Evolutionary conservation across 208 protist genomes (phyloP).

Genomic region (Leishmania martiniquensis): DNA sequence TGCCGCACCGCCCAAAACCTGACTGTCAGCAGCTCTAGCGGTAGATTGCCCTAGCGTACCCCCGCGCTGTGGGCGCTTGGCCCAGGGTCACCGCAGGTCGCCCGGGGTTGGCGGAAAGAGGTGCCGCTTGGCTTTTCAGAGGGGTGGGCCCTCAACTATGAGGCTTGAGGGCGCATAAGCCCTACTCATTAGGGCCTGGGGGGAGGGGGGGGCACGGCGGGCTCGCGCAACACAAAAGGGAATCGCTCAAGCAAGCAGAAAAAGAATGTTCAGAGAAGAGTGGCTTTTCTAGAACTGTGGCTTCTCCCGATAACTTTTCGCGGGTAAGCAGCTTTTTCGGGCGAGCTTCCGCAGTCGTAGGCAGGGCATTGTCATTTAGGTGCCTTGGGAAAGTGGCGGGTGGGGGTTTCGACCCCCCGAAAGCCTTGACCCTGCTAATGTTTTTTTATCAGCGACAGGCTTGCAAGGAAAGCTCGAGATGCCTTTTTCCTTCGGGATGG

Average conservation of each 20-base stretch:
- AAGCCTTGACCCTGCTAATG: too few relatives aligned
- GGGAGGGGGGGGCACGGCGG: too few relatives aligned
- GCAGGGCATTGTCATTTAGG: background rate
- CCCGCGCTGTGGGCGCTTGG: background rate
- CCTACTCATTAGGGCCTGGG: too few relatives aligned
- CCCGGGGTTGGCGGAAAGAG: fast-evolving
- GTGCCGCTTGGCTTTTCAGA: too few relatives aligned
- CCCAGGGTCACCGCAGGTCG: fast-evolving
- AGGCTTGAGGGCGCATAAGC: too few relatives aligned
- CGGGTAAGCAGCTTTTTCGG: too few relatives aligned
- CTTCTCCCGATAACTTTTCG: too few relatives aligned
- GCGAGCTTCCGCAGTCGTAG: background rate
- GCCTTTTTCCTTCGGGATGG: too few relatives aligned
- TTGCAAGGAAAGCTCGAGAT: background rate
- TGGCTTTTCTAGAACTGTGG: too few relatives aligned
- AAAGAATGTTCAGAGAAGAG: too few relatives aligned
- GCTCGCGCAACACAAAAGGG: too few relatives aligned
- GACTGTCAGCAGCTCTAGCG: background rate
- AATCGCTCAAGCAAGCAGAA: too few relatives aligned
- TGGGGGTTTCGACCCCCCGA: background rate
- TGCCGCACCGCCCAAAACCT: background rate
- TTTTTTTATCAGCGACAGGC: background rate
- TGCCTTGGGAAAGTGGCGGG: background rate
- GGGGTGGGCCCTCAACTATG: background rate
- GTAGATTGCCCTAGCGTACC: background rate